Evolutionary conservation across 192 early-diverging fungal genomes (phyloP).

Genomic region (Rhizoclosmatium globosum): DNA sequence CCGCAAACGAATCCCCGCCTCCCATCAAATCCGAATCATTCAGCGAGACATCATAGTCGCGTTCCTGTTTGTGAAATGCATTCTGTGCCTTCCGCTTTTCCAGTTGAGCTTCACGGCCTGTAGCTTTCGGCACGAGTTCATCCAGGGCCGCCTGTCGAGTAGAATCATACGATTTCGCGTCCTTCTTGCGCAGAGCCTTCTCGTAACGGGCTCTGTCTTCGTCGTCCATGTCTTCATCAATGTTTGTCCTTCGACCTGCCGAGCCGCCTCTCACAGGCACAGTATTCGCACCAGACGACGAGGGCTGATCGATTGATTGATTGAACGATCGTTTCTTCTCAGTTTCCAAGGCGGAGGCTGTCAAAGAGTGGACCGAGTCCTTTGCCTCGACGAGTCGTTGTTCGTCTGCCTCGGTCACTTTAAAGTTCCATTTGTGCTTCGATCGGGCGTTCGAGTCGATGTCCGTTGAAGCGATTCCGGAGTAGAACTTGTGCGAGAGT

Average conservation of each 20-base stretch:
- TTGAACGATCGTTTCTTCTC: background rate
- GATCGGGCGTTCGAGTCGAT: slow-evolving; percentile 69
- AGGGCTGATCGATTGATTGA: slow-evolving; percentile 30
- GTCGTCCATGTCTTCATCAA: slow-evolving; percentile 44
- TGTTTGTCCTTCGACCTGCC: slow-evolving; percentile 30
- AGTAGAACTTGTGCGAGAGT: slow-evolving; percentile 70
- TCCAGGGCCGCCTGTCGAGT: slow-evolving; percentile 64
- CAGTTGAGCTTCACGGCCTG: slow-evolving; percentile 67
- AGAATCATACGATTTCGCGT: slow-evolving; percentile 42
- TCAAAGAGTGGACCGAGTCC: slow-evolving; percentile 70
- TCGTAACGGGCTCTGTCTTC: slow-evolving; percentile 57
- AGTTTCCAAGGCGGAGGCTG: background rate
- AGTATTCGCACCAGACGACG: background rate
- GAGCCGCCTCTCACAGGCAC: slow-evolving; percentile 21
- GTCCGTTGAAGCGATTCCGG: slow-evolving; percentile 72
- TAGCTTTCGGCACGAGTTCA: slow-evolving; percentile 73
- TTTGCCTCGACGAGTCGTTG: slow-evolving; percentile 62
- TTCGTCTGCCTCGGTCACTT: slow-evolving; percentile 52
- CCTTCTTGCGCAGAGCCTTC: slow-evolving; percentile 45
- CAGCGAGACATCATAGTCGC: slow-evolving; percentile 68
- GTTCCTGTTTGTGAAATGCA: slow-evolving; percentile 66
- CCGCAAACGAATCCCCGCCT: slow-evolving; percentile 46
- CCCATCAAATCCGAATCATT: slow-evolving; percentile 72
- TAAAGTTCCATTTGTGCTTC: slow-evolving; percentile 81
- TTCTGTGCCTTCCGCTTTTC: slow-evolving; percentile 70